Conservation (phyloP, 2,329 filamentous ascomycete species). For the Nemania bipapillata region DNA sequence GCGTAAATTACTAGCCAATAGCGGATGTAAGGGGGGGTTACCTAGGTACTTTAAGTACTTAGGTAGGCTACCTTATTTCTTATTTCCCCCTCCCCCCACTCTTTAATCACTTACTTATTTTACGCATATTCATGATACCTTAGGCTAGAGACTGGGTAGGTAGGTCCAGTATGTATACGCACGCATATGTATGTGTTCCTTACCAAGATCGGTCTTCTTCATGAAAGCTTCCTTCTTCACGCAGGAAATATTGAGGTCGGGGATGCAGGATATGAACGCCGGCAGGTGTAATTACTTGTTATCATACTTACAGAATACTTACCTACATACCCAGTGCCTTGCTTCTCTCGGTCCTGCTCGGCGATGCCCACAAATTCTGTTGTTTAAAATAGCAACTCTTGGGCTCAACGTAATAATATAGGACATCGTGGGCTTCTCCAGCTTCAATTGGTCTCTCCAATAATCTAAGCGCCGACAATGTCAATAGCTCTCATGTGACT, state of each 20-base stretch:
- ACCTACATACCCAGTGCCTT: neutral
- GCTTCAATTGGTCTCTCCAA: slow-evolving; percentile 34
- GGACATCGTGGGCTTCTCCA: slow-evolving; percentile 13
- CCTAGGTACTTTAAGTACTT: neutral
- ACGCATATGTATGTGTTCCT: neutral
- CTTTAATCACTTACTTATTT: neutral
- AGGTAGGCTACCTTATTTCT: neutral
- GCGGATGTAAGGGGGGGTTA: neutral
- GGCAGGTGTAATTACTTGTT: neutral
- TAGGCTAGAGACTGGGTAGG: neutral
- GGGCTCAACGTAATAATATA: slow-evolving; percentile 15
- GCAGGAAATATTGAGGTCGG: neutral
- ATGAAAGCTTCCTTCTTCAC: neutral
- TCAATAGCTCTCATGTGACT: slow-evolving; percentile 35
- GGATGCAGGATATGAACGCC: neutral
- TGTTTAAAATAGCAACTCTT: slow-evolving; percentile 25
- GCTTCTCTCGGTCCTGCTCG: neutral
- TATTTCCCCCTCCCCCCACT: slow-evolving; percentile 2
- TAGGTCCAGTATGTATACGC: neutral
- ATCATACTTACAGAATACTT: neutral
- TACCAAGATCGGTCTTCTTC: neutral
- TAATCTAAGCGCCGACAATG: slow-evolving; percentile 37
- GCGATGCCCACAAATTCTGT: slow-evolving; percentile 16
- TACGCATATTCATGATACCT: no score
- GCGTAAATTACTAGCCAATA: slow-evolving; percentile 51